These are phyloP conservation scores for Fusarium sp. DNA, from an alignment of 2,329 filamentous ascomycete genomes.

Conservation along the genomic window DNA sequence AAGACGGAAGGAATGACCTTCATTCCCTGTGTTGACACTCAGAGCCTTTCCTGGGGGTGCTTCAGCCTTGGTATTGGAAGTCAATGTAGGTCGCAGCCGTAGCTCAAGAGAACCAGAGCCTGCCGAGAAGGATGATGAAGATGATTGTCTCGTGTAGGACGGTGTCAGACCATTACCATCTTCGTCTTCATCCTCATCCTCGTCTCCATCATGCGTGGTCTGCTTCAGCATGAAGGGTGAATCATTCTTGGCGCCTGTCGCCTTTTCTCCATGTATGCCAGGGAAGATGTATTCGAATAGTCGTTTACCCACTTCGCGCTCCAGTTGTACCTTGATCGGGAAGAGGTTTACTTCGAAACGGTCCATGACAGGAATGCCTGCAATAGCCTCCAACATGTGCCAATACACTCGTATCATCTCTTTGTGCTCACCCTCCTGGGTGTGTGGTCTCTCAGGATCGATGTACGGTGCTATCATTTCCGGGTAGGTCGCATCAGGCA, in stretches of 20 bases:
- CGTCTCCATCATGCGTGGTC: slow-evolving; percentile 54
- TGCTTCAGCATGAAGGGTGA: slow-evolving; percentile 71
- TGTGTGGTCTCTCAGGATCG: slow-evolving; percentile 71
- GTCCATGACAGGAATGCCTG: slow-evolving; percentile 96
- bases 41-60: slow-evolving; percentile 61
- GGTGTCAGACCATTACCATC: slow-evolving; percentile 55
- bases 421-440: slow-evolving; percentile 62
- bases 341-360: slow-evolving; percentile 96
- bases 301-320: slow-evolving; percentile 91
- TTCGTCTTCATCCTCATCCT: slow-evolving; percentile 64
- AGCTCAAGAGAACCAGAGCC: slow-evolving; percentile 83
- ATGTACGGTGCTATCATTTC: slow-evolving; percentile 94
- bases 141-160: slow-evolving; percentile 59
- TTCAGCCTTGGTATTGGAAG: slow-evolving; percentile 62
- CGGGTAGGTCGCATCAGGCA: slow-evolving; percentile 92
- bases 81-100: slow-evolving; percentile 85
- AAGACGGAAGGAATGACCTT: slow-evolving; percentile 65
- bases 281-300: slow-evolving; percentile 99
- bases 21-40: slow-evolving; percentile 63
- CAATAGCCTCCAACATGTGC: slow-evolving; percentile 98
- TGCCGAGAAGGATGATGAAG: slow-evolving; percentile 65
- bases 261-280: slow-evolving; percentile 73
- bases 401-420: slow-evolving; percentile 96
- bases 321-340: slow-evolving; percentile 92
- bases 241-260: slow-evolving; percentile 64